These are phyloP conservation scores for Diaporthe batatas DNA, from an alignment of 2,329 filamentous ascomycete species.

Conservation along the genomic window DNA sequence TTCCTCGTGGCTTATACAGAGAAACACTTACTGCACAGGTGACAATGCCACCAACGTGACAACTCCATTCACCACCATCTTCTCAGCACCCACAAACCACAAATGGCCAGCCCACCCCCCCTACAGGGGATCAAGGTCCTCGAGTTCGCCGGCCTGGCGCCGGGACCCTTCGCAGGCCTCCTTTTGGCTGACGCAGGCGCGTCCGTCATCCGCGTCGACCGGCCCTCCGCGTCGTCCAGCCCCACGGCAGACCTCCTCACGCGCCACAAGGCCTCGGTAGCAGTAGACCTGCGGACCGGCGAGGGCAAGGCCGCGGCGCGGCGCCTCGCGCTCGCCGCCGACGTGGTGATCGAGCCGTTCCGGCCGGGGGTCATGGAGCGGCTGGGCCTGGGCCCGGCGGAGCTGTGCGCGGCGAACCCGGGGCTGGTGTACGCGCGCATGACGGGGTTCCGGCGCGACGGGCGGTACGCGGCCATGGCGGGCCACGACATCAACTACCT, in stretches of 20 bases:
- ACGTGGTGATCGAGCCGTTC: slow-evolving; percentile 93
- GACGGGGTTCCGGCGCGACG: slow-evolving; percentile 91
- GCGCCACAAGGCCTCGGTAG: slow-evolving; percentile 84
- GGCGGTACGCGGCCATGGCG: slow-evolving; percentile 87
- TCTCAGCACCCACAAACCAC: slow-evolving; percentile 11
- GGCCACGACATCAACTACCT: slow-evolving; percentile 98
- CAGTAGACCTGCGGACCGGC: slow-evolving; percentile 80
- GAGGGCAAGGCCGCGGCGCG: slow-evolving; percentile 76
- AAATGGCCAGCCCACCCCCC: slow-evolving; percentile 56
- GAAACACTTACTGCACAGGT: neutral
- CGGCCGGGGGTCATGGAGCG: slow-evolving; percentile 91
- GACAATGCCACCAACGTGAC: slow-evolving; percentile 12
- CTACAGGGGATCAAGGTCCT: slow-evolving; percentile 68
- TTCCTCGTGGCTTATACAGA: neutral
- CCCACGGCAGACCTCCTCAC: slow-evolving; percentile 79
- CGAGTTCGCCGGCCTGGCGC: slow-evolving; percentile 73
- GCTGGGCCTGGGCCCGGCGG: slow-evolving; percentile 80
- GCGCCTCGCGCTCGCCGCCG: slow-evolving; percentile 71
- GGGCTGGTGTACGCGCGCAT: slow-evolving; percentile 85
- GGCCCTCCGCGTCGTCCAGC: slow-evolving; percentile 53
- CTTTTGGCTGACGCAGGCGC: slow-evolving; percentile 92
- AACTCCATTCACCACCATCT: neutral
- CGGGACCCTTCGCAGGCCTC: slow-evolving; percentile 88
- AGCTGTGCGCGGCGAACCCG: slow-evolving; percentile 73
- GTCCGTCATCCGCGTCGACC: slow-evolving; percentile 88